These are phyloP conservation scores for Boletellus deceptivus DNA, from an alignment of 1,284 basidiomycete species.

Conservation along the genomic window DNA sequence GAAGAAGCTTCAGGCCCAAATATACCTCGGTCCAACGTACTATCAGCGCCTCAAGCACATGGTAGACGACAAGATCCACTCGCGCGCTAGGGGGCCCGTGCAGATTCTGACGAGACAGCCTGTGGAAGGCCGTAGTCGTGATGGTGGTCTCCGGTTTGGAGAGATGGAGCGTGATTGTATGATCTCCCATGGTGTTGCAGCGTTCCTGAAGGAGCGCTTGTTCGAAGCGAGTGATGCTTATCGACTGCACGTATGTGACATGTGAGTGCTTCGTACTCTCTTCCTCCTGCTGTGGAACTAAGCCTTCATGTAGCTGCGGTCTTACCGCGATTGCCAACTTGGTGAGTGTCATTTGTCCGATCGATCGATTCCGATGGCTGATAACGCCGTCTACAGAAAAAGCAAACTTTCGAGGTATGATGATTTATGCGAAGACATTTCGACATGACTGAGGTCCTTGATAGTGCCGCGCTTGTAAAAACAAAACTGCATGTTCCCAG, in stretches of 20 bases:
- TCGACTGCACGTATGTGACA: slow-evolving; percentile 93
- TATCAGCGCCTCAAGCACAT: slow-evolving; percentile 99
- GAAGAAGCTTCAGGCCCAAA: slow-evolving; percentile 94
- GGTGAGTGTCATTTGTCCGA: slow-evolving; percentile 41
- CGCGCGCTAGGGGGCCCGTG: slow-evolving; percentile 93
- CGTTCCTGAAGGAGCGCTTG: slow-evolving; percentile 93
- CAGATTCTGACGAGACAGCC: slow-evolving; percentile 98
- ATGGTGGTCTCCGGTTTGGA: slow-evolving; percentile 98
- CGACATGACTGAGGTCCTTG: slow-evolving; percentile 4
- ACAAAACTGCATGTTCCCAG: slow-evolving; percentile 92
- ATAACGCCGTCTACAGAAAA: slow-evolving; percentile 55
- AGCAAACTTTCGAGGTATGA: slow-evolving; percentile 75
- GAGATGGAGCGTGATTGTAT: slow-evolving; percentile 99
- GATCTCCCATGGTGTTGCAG: slow-evolving; percentile 99
- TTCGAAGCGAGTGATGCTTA: slow-evolving; percentile 96
- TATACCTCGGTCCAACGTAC: slow-evolving; percentile 98
- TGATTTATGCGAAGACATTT: background rate
- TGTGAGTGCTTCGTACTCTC: slow-evolving; percentile 52
- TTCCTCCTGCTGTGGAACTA: slow-evolving; percentile 3
- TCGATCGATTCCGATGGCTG: slow-evolving; percentile 7
- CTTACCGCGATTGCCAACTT: slow-evolving; percentile 94
- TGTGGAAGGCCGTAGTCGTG: slow-evolving; percentile 98
- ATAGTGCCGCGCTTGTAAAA: slow-evolving; percentile 87
- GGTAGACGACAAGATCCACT: slow-evolving; percentile 99
- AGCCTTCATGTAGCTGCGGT: slow-evolving; percentile 66